phyloP scores from a whole-genome alignment of 1,284 basidiomycete genomes.

The Malassezia nana region DNA sequence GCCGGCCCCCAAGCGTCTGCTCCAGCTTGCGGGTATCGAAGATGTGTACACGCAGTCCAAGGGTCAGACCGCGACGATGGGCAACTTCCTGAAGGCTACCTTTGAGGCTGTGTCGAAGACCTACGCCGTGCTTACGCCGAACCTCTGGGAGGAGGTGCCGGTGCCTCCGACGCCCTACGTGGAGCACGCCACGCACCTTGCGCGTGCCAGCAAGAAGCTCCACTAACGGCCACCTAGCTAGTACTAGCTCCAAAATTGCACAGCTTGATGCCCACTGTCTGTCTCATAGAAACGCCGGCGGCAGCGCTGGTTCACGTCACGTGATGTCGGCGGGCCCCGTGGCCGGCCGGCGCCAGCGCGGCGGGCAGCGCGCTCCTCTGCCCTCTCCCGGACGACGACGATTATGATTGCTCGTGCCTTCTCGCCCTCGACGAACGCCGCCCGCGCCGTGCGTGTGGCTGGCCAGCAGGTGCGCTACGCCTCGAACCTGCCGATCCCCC shows the following conservation, averaged over 20 bases:
- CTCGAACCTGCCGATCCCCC: conserved; percentile 61
- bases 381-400: not conserved
- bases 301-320: conserved; percentile 3
- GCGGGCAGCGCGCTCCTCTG: not conserved
- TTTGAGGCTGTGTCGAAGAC: conserved; percentile 96
- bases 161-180: conserved; percentile 55
- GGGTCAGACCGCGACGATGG: conserved; percentile 97
- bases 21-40: conserved; percentile 94
- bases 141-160: conserved; percentile 86
- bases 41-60: conserved; percentile 89
- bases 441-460: conserved; percentile 14
- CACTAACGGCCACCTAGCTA: conserved; percentile 10
- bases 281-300: not conserved
- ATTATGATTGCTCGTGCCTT: conserved; percentile 18
- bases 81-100: conserved; percentile 99
- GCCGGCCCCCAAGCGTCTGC: conserved; percentile 87
- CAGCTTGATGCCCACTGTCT: conserved; percentile 5
- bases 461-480: conserved; percentile 25
- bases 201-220: conserved; percentile 40
- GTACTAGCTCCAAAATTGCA: conserved; percentile 9
- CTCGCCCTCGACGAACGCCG: conserved; percentile 10
- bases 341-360: conserved; percentile 4
- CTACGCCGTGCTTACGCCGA: conserved; percentile 91
- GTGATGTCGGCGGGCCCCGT: conserved; percentile 13
- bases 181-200: conserved; percentile 45